These are phyloP conservation scores for Gossypium davidsonii DNA, from an alignment of 441 rosid genomes.

Conservation along the genomic window DNA sequence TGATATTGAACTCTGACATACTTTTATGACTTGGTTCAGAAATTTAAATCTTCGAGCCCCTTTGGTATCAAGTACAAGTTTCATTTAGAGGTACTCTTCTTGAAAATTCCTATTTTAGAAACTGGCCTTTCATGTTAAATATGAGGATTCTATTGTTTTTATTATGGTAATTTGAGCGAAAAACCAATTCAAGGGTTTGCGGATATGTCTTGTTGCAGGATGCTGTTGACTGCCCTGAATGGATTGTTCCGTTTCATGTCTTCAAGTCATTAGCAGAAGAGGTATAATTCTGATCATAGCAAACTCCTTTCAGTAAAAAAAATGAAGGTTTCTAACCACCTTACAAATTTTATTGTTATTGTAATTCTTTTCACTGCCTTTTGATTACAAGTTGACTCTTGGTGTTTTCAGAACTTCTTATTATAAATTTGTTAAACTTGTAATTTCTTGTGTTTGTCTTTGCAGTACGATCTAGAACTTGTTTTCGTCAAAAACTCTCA, in stretches of 20 bases:
- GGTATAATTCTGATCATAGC: slow-evolving; percentile 34
- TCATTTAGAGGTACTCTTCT: slow-evolving; percentile 70
- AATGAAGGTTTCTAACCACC: background rate
- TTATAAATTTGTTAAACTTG: too few relatives aligned
- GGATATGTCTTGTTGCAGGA: slow-evolving; percentile 41
- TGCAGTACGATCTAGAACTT: slow-evolving; percentile 81
- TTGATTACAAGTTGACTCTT: background rate
- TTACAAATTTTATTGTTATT: background rate
- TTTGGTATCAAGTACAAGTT: slow-evolving; percentile 84
- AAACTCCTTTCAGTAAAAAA: background rate
- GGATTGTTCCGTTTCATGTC: slow-evolving; percentile 88
- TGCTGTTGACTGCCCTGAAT: slow-evolving; percentile 97
- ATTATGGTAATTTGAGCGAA: background rate
- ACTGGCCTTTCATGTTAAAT: background rate
- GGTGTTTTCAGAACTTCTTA: background rate
- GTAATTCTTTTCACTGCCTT: background rate
- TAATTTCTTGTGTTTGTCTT: slow-evolving; percentile 10
- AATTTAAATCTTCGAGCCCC: slow-evolving; percentile 68
- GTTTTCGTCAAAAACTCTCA: slow-evolving; percentile 87
- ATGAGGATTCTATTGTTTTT: background rate
- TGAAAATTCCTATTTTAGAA: background rate
- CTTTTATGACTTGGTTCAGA: slow-evolving; percentile 43
- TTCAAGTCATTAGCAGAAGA: slow-evolving; percentile 92
- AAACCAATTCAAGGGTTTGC: background rate
- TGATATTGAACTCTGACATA: slow-evolving; percentile 12